Evolutionary conservation across 2,329 filamentous ascomycete species (phyloP).

Genomic region (Emergomyces pasteurianus): DNA sequence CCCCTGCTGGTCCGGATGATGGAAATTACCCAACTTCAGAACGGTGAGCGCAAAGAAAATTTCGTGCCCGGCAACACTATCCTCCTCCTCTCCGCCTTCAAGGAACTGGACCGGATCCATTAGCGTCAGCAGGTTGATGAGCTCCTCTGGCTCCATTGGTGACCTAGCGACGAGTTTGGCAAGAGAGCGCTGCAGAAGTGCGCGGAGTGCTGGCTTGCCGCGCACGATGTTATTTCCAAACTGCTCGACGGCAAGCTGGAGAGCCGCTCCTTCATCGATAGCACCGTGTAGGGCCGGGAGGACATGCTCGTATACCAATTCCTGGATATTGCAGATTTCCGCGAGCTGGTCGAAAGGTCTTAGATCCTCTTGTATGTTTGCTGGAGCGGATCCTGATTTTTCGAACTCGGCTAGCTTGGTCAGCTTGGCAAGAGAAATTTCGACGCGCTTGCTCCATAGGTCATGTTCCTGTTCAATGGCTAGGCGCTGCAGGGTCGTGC

Average conservation of each 20-base stretch:
- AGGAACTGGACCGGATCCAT: constrained; percentile 45
- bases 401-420: constrained; percentile 54
- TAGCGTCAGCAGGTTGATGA: constrained; percentile 60
- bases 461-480: constrained; percentile 63
- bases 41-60: constrained; percentile 62
- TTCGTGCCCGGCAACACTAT: constrained; percentile 43
- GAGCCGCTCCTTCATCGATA: constrained; percentile 66
- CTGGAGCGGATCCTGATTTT: constrained; percentile 14
- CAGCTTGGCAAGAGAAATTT: constrained; percentile 81
- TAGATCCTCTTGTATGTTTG: constrained; percentile 33
- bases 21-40: constrained; percentile 39
- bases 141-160: constrained; percentile 46
- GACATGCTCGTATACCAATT: constrained; percentile 61
- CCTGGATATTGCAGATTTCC: constrained; percentile 65
- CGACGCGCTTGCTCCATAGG: constrained; percentile 86
- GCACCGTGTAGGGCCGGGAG: constrained; percentile 55
- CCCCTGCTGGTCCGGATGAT: constrained; percentile 34
- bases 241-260: constrained; percentile 61
- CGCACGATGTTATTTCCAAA: constrained; percentile 44
- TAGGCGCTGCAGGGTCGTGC: constrained; percentile 56
- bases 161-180: constrained; percentile 58
- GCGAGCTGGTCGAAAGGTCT: constrained; percentile 51
- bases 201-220: constrained; percentile 54
- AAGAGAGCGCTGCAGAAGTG: constrained; percentile 60
- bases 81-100: constrained; percentile 33